Conservation (phyloP, 192 early-diverging fungal genomes). For the Piromyces finnis region DNA sequence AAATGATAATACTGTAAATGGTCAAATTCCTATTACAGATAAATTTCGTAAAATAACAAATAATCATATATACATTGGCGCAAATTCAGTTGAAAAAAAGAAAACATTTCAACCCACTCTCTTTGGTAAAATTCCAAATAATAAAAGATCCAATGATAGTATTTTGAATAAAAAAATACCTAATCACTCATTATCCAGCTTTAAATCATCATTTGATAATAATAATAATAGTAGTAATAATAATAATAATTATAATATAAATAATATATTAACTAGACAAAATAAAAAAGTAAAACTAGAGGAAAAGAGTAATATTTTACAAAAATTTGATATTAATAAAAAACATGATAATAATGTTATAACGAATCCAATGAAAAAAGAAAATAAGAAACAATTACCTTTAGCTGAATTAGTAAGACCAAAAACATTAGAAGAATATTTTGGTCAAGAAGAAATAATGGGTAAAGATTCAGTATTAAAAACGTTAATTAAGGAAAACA, state of each 20-base stretch:
- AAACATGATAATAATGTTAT: background rate
- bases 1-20: background rate
- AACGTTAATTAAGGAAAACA: slow-evolving; percentile 40
- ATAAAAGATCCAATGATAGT: background rate
- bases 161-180: background rate
- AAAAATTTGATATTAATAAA: background rate
- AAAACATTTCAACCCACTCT: background rate
- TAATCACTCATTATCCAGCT: background rate
- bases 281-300: background rate
- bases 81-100: background rate
- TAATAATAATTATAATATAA: background rate
- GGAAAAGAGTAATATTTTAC: background rate
- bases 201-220: background rate
- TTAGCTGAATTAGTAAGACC: slow-evolving; percentile 45
- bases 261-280: background rate
- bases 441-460: slow-evolving; percentile 52
- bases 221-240: background rate
- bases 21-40: background rate
- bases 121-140: background rate
- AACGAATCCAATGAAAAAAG: background rate
- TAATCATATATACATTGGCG: background rate
- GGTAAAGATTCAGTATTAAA: slow-evolving; percentile 45
- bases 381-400: slow-evolving; percentile 18
- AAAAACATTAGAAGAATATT: slow-evolving; percentile 34
- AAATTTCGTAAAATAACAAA: background rate